Base-by-base conservation (phyloP, 179 eudicot species). In the Carnegiea gigantea region DNA sequence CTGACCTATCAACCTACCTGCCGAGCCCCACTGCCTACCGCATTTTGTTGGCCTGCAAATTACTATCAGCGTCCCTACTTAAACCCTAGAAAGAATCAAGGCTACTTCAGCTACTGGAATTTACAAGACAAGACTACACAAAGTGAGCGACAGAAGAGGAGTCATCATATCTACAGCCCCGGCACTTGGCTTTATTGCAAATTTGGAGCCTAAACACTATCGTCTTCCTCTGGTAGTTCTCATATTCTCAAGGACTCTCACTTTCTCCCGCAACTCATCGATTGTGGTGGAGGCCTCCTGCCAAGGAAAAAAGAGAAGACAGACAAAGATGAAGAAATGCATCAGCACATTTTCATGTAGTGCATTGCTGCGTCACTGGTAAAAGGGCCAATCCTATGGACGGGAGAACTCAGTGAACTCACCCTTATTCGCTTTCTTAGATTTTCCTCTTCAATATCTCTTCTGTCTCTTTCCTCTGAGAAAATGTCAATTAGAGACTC, bases 381-480 rank as follows among this genome's bases (percentile, higher is more conserved):
- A 74, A 78, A 54, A 54, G 17, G 49, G 46, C 17, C 9, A n/a
- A 8, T 68, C 60, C 9, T 53, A 48, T 57, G 57, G 57, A 51
- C 17, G 6, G 30, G 30, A 51, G 21, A 48, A 60, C 33, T 81
- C 57, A 51, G 57, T 51, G 80, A 65, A 79, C 76, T 68, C 0
- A 95, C 98, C 93, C 91, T 86, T 71, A 94, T 78, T 79, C 88
- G 89, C 85, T 86, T 90, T 77, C 94, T 89, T 75, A 93, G 84
- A 70, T 76, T 87, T 82, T 90, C 95, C 84, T 94, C 97, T 88
- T 95, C 98, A 6, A 28, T 59, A 46, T 94, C 95, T 33, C 98
- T 91, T 36, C 93, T 89, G 87, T 90, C 89, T 81, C 99, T 91
- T 88, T 95, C 99, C 79, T 92, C 96, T 8, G 97, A 86, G 84